Base-by-base conservation (phyloP, 2,329 filamentous ascomycete genomes). In the Aspergillus phoenicis region DNA sequence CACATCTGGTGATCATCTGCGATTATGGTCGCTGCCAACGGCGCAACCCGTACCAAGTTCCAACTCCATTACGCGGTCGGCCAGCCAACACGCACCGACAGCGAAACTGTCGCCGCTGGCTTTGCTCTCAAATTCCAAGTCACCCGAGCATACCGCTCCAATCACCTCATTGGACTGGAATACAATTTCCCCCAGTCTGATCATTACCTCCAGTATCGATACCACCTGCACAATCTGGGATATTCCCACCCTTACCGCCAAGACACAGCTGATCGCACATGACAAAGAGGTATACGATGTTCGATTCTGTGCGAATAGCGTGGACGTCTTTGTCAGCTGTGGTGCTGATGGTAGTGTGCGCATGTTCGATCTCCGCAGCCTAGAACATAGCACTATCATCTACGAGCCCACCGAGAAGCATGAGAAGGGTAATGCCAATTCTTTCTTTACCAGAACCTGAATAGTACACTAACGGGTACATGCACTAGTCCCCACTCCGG, bases 161-260 rank as follows among this genome's bases (percentile, higher is more conserved):
- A 86, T 99, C 61, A 99, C 95, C 1, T 97, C 93, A 15, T 83
- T 99, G 51, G 95, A 99, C 75, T 99, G 95, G 95, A 99, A 99
- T 72, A 96, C 91, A 1, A 89, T 99, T 56, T 97, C 93, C 24
- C 95, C 95, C 0, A 97, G 94, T 75, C 83, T 99, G 57, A 99
- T 99, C 73, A 99, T 99, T 71, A 99, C 95, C 1, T 97, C 93
- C 3, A 98, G 93, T 75, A 99, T 99, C 72, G 95, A 99, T 74
- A 99, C 95, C 1, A 99, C 95, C 5, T 99, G 95, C 79, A 99
- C 95, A 4, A 99, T 99, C 67, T 99, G 95, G 95, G 95, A 99
- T 75, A 99, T 99, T 59, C 95, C 95, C 3, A 97, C 95, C 1
- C 83, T 99, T 64, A 99, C 95, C 0, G 95, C 95, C 56, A 99